These are phyloP conservation scores for Inga laurina DNA, from an alignment of 306 rosid species.

Conservation along the genomic window DNA sequence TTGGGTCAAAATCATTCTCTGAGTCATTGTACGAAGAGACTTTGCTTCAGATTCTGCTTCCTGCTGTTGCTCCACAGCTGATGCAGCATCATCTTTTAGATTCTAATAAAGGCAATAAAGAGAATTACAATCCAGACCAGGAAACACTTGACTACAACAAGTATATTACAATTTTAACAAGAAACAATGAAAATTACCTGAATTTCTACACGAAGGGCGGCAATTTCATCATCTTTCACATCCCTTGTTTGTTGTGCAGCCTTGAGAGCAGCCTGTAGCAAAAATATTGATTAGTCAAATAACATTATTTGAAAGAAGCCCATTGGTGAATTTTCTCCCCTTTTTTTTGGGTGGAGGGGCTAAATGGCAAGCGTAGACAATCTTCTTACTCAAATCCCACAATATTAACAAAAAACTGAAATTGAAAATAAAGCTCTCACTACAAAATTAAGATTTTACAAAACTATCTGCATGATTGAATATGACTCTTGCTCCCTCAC, in stretches of 20 bases:
- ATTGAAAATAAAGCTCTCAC: conserved; percentile 20
- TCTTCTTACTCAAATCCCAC: not conserved
- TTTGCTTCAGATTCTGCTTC: conserved; percentile 94
- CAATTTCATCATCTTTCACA: conserved; percentile 76
- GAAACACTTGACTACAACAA: conserved; percentile 20
- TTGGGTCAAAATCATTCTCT: conserved; percentile 96
- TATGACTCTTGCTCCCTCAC: not conserved
- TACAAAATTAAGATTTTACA: conserved; percentile 6
- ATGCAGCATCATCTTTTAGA: conserved; percentile 73
- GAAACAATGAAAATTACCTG: conserved; percentile 52
- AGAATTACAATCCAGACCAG: conserved; percentile 21
- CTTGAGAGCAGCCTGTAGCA: conserved; percentile 82
- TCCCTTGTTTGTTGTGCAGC: conserved; percentile 84
- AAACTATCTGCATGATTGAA: conserved; percentile 7
- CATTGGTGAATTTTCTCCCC: not conserved
- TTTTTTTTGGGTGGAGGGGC: not conserved
- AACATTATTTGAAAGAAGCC: conserved; percentile 33
- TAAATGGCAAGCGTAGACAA: not conserved
- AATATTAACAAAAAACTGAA: conserved; percentile 10
- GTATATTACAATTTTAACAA: not conserved
- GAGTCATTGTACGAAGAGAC: conserved; percentile 89
- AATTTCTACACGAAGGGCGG: conserved; percentile 78
- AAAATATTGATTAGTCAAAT: conserved; percentile 39
- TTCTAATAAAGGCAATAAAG: conserved; percentile 51
- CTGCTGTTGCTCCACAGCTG: conserved; percentile 72